Percentiles rank a stretch among this genome's conserved stretches.
Evolutionary conservation across 139 green algal species (phyloP).

Genomic region (Pleodorina starrii): DNA sequence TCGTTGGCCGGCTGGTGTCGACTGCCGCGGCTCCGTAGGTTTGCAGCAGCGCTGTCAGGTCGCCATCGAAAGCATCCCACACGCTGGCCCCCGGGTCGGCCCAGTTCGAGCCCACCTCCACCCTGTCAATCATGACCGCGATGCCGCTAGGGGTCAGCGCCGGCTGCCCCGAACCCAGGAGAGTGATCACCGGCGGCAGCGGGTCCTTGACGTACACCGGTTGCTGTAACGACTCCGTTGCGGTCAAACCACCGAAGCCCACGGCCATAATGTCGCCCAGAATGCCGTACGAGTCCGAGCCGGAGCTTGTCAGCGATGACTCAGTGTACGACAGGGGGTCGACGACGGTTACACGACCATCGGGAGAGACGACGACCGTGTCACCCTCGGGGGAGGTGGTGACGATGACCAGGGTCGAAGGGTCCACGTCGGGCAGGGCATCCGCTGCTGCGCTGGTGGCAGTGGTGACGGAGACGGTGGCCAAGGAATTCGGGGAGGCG

Average conservation of each 20-base stretch:
- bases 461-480: not conserved
- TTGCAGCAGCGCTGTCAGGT: constrained; percentile 54
- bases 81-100: constrained; percentile 58
- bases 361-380: not conserved
- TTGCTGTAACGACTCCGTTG: not conserved
- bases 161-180: constrained; percentile 47
- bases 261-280: constrained; percentile 15
- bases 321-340: constrained; percentile 18
- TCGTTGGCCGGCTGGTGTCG: constrained; percentile 54
- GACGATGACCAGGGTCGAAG: not conserved
- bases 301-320: not conserved
- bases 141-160: constrained; percentile 37
- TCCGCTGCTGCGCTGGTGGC: not conserved
- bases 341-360: not conserved
- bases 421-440: not conserved
- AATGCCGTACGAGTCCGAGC: constrained; percentile 26
- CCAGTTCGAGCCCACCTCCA: constrained; percentile 42
- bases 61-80: constrained; percentile 56
- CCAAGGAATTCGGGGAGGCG: not conserved
- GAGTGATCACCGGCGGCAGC: constrained; percentile 35
- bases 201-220: constrained; percentile 34
- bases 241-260: not conserved
- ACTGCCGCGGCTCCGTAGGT: constrained; percentile 56
- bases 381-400: not conserved
- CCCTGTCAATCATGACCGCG: constrained; percentile 55